phyloP scores from a whole-genome alignment of 2,329 filamentous ascomycete species.

The Endoconidiophora laricicola region DNA sequence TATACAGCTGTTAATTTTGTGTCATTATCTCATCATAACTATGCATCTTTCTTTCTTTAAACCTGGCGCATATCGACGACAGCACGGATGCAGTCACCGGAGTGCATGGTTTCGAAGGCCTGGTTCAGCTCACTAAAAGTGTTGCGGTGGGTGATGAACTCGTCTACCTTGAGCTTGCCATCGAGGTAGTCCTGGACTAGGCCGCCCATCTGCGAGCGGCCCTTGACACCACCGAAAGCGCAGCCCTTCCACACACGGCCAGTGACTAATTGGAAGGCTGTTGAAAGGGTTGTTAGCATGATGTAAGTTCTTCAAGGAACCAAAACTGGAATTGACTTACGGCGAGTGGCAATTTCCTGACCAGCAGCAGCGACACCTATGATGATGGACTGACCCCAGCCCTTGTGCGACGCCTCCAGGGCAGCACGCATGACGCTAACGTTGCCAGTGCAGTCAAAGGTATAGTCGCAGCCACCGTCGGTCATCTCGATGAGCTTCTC shows the following conservation, averaged over 20 bases:
- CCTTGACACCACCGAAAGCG: conserved; percentile 96
- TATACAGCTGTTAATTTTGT: neutral
- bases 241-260: conserved; percentile 96
- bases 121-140: conserved; percentile 67
- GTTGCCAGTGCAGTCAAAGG: conserved; percentile 97
- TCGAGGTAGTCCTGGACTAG: conserved; percentile 81
- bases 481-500: conserved; percentile 95
- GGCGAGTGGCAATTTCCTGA: conserved; percentile 85
- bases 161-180: conserved; percentile 89
- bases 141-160: conserved; percentile 97
- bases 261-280: conserved; percentile 96
- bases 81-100: conserved; percentile 89
- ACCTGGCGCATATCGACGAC: conserved; percentile 52
- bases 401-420: conserved; percentile 96
- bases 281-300: conserved; percentile 14
- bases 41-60: neutral
- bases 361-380: conserved; percentile 94
- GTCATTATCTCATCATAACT: conserved; percentile 2
- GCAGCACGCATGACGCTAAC: conserved; percentile 90
- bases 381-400: conserved; percentile 94
- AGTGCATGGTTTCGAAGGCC: conserved; percentile 88
- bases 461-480: conserved; percentile 95
- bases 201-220: conserved; percentile 73
- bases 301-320: neutral
- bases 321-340: conserved; percentile 37